Conservation (phyloP, 148 eudicot species). For the Amaranthus hypochondriacus region DNA sequence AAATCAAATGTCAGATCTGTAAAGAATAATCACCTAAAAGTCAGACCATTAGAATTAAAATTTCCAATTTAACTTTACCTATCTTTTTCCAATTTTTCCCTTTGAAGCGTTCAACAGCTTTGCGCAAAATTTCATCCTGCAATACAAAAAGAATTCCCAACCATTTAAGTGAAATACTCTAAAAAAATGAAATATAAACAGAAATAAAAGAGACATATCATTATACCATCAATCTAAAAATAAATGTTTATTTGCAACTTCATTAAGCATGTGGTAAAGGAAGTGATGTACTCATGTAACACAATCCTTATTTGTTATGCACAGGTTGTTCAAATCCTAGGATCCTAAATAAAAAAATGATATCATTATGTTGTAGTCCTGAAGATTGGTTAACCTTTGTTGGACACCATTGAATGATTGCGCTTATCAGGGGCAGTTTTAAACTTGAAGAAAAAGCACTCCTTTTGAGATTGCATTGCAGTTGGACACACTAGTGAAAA, state of each 20-base stretch:
- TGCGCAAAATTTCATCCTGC: conserved; percentile 75
- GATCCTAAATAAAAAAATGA: background rate
- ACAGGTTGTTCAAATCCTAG: background rate
- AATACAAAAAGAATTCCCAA: conserved; percentile 9
- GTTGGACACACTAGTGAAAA: no score
- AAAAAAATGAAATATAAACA: background rate
- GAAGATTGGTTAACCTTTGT: background rate
- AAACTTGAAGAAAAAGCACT: background rate
- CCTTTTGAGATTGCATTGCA: no score
- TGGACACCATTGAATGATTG: background rate
- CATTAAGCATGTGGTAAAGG: background rate
- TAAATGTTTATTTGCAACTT: background rate
- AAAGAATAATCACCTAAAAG: no score
- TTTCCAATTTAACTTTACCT: conserved; percentile 35
- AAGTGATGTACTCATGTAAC: background rate
- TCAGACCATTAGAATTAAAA: no score
- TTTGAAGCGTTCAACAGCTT: conserved; percentile 73
- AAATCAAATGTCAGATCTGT: no score
- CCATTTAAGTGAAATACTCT: background rate
- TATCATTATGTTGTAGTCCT: background rate
- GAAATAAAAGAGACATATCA: background rate
- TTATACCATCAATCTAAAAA: background rate
- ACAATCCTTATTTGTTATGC: background rate
- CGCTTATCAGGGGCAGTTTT: background rate
- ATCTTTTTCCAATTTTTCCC: conserved; percentile 96